Base-by-base conservation (phyloP, 768 basidiomycete species). In the Obba rivulosa region DNA sequence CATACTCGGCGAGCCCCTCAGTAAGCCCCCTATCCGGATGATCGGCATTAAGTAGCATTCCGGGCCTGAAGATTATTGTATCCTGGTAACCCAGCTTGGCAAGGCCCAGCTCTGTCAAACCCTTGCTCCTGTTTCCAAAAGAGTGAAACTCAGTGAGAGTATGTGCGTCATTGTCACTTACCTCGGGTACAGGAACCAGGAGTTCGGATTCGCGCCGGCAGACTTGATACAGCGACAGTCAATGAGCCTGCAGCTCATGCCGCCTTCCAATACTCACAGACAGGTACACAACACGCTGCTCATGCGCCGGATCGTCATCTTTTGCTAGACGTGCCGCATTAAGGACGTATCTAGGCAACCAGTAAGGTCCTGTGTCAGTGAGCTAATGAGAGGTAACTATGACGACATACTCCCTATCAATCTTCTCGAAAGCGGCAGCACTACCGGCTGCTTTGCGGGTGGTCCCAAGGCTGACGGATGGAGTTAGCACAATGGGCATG, bases 51-150 rank as follows among this genome's bases (percentile, higher is more conserved):
- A 62, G 65, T 11, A 90, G 64, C n/a, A 73, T 51, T 0, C 59
- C 78, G 2, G 90, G 87, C 17, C 85, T 76, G 62, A 89, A 83
- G 41, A 87, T 60, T 50, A 90, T 79, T 1, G 80, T 79, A 45
- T 90, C 86, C 11, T 68, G 59, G 61, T 90, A 91, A 9, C 85
- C 87, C 4, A 90, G 65, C 3, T 64, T 65, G 0, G 86, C 83
- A 17, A 92, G 70, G 0, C 67, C 83, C 40, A 76, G 67, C 61
- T 91, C 90, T 0, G 89, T 91, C 24, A 80, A 65, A 14, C 85
- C 89, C 64, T 90, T 89, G 57, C 78, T 81, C 73, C 83, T 87
- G 48, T 39, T 5, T 13, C 31, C 14, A 7, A 45, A 18, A 1
- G 11, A 25, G 34, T 46, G 55, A 53, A 45, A 28, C 31, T 16